phyloP scores from a whole-genome alignment of 78 protist genomes.

The Corallochytrium limacisporum region DNA sequence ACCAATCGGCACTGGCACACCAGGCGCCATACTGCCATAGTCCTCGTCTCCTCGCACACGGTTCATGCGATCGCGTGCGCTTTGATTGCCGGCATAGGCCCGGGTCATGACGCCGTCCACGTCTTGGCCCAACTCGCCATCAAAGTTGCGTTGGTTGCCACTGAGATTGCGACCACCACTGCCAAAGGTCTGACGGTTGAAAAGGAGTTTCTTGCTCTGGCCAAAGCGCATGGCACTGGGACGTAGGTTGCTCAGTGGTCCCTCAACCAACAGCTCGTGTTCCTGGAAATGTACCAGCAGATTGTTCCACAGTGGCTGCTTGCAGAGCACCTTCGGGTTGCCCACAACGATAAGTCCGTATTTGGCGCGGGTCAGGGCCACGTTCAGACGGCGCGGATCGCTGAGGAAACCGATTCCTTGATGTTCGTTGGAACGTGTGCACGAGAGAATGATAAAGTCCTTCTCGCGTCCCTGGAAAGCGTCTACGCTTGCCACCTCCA shows the following conservation, averaged over 20 bases:
- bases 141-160: too few species aligned
- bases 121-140: too few species aligned
- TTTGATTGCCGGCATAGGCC: too few species aligned
- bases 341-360: constrained; percentile 94
- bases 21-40: too few species aligned
- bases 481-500: constrained; percentile 26
- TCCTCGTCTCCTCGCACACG: too few species aligned
- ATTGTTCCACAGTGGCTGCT: constrained; percentile 89
- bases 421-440: constrained; percentile 94
- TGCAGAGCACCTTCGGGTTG: constrained; percentile 81
- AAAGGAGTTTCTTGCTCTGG: too few species aligned
- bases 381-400: constrained; percentile 98
- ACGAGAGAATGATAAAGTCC: constrained; percentile 94
- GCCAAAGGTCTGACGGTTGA: too few species aligned
- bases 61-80: too few species aligned
- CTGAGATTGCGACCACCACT: too few species aligned
- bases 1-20: too few species aligned
- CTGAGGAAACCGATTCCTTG: constrained; percentile 97
- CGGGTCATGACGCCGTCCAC: too few species aligned
- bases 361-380: constrained; percentile 96
- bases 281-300: constrained; percentile 84
- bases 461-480: constrained; percentile 84
- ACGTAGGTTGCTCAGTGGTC: constrained; percentile 60
- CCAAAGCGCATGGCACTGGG: neutral
- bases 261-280: constrained; percentile 75